phyloP scores from a whole-genome alignment of 768 basidiomycete species.

The Ephemerocybe angulata region DNA sequence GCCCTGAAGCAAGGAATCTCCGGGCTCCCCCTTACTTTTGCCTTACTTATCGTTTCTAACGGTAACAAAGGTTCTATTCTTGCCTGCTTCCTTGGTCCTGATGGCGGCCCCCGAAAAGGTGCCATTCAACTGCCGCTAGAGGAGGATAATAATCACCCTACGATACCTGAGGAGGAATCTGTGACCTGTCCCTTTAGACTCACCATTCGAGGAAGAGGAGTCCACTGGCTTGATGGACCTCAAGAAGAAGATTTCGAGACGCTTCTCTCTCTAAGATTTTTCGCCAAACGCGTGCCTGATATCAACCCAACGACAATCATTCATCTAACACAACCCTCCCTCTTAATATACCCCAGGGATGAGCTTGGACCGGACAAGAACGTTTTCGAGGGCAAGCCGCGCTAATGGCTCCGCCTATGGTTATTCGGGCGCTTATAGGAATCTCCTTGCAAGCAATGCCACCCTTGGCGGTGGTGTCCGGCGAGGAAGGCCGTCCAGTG shows the following conservation, averaged over 20 bases:
- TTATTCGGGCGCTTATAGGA: conserved; percentile 57
- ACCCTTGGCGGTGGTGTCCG: conserved; percentile 40
- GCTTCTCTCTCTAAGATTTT: conserved; percentile 60
- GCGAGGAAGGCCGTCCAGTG: conserved; percentile 41
- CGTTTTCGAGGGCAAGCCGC: conserved; percentile 55
- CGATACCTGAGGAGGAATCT: conserved; percentile 68
- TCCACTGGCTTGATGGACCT: conserved; percentile 39
- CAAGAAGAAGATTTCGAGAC: conserved; percentile 48
- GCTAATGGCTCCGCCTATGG: conserved; percentile 80
- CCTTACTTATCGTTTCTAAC: no score
- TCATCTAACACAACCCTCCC: conserved; percentile 30
- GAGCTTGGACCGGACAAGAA: conserved; percentile 41
- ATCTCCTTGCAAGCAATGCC: conserved; percentile 48
- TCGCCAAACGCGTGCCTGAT: conserved; percentile 49
- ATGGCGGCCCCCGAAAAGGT: conserved; percentile 87
- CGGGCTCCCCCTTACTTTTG: no score
- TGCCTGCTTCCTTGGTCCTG: conserved; percentile 82
- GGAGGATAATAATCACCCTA: conserved; percentile 50
- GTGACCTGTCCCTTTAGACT: conserved; percentile 42
- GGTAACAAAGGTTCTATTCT: conserved; percentile 45
- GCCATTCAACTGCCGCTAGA: conserved; percentile 81
- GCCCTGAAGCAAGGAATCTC: no score
- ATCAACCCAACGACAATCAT: conserved; percentile 29
- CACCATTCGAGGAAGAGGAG: conserved; percentile 43
- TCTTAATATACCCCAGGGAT: conserved; percentile 26